Base-by-base conservation (phyloP, 768 basidiomycete genomes). In the Mycena rebaudengoi region DNA sequence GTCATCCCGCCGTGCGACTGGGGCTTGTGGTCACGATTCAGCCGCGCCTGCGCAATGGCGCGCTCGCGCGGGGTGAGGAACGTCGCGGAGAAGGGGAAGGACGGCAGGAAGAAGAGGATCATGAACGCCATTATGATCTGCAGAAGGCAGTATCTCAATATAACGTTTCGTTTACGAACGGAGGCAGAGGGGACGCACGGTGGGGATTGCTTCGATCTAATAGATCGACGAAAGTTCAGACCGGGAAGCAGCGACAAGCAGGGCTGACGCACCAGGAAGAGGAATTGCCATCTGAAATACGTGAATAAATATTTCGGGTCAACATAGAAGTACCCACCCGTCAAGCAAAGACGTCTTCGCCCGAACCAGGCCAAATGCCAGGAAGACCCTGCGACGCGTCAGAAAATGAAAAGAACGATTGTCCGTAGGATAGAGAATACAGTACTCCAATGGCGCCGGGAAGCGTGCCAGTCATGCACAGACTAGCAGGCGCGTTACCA, bases 401-500 rank as follows among this genome's bases (percentile, higher is more conserved):
- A 56, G 52, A 28, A 35, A n/a, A n/a, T n/a, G n/a, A n/a, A n/a
- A 61, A 26, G 53, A 16, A 43, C 29, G 32, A 6, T 21, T 26
- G 10, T 25, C 29, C 23, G 20, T 18, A 10, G 8, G 2, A 37
- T 8, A 1, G 40, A 53, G 21, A 16, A 20, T 14, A 11, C 1
- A 44, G 48, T 76, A 85, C 85, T 30, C 86, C 85, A 58, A 87
- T 82, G 0, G 85, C 84, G 23, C 86, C 86, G 7, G 86, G 85
- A 23, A 86, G 73, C 1, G 85, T 86, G 8, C 85, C 85, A 7
- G 86, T 86, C 85, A 87, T 86, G 52, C 85, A 82, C 4, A 87
- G 73, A 67, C 86, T 87, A n/a, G 61, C 7, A 21, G 23, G 30
- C 30, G 1, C 2, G 30, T 49, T 12, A 49, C n/a, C n/a, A n/a